Evolutionary conservation across 2,329 filamentous ascomycete genomes (phyloP).

Genomic region (Albifimbria verrucaria): DNA sequence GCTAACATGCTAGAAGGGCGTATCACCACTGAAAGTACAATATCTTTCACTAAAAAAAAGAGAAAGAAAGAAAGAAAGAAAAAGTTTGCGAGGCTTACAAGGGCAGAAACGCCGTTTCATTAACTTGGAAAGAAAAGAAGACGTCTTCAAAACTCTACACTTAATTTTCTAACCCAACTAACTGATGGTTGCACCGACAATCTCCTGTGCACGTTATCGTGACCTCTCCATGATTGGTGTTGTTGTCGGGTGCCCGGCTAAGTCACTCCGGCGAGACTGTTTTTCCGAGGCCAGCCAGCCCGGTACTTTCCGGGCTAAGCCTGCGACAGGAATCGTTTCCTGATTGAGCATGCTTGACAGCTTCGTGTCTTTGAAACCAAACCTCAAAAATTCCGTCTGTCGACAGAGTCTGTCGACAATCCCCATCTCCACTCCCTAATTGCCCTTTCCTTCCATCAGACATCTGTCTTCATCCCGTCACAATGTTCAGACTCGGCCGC

Average conservation of each 20-base stretch:
- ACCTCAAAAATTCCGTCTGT: slow-evolving; percentile 2
- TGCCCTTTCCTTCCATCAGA: slow-evolving; percentile 12
- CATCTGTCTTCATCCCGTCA: slow-evolving; percentile 24
- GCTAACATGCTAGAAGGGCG: no score
- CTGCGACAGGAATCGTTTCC: slow-evolving; percentile 9
- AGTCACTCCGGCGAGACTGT: slow-evolving; percentile 15
- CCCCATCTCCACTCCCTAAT: slow-evolving; percentile 12
- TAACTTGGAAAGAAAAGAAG: no score
- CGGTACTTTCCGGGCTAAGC: not conserved
- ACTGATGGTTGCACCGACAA: no score
- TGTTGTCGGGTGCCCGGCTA: slow-evolving; percentile 1
- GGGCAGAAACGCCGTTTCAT: no score
- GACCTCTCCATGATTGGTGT: not conserved
- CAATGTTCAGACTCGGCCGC: slow-evolving; percentile 87
- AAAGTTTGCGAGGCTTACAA: no score
- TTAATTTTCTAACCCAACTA: no score
- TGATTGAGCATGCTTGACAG: slow-evolving; percentile 11
- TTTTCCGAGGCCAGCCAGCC: slow-evolving; percentile 5
- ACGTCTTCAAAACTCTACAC: no score
- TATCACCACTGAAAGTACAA: no score
- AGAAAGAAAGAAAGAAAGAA: no score
- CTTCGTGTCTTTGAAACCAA: not conserved
- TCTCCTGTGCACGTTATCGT: no score
- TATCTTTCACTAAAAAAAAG: no score
- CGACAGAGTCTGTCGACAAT: not conserved